Evolutionary conservation across 768 basidiomycete species (phyloP), one percentile per base, ranked within the genome.

Genomic region (Russula griseocarnosa): DNA sequence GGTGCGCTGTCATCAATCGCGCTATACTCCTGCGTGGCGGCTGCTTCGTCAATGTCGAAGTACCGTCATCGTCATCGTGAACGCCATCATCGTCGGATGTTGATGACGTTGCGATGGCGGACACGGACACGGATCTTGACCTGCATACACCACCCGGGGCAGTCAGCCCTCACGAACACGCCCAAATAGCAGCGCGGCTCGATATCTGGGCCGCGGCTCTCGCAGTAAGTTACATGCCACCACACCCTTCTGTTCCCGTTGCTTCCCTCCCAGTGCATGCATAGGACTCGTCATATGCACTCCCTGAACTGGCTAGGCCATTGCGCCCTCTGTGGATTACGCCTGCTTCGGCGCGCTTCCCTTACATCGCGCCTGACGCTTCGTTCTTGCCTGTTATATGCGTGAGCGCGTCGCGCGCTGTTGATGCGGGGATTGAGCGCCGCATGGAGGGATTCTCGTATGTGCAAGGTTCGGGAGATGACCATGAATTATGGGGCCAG

Each of bases 401-500:
- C 73, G 75, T 94, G 13, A 94, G 91, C 3, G 94, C 95, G 2
- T 95, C 93, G 4, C 85, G 83, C 67, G 86, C 85, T 66, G 79
- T 87, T 7, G 71, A 76, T 7, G 82, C 84, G 2, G 85, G 85
- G 8, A 60, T 82, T 1, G 86, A 89, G 63, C 78, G 88, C 24
- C 82, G 87, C 0, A 67, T 77, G 10, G 74, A 78, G n/a, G 91
- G 90, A 0, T 97, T 87, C 71, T 79, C 85, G 24, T 98, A 98
- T 72, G 83, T 98, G 9, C 94, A 96, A 73, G 96, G 96, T 1
- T 92, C 90, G 0, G 96, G 94, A 0, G 96, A 98, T 70, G 96
- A 98, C 70, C 92, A 95, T 70, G 94, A 97, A 73, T 78, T 89
- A 6, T 95, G 93, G 94, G 82, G 86, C 32, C 83, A 83, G 83